A percentile compares a stretch with the other conserved stretches of the same genome.
phyloP scores from a whole-genome alignment of 495 filamentous ascomycete species.

The Penicillium verhagenii region DNA sequence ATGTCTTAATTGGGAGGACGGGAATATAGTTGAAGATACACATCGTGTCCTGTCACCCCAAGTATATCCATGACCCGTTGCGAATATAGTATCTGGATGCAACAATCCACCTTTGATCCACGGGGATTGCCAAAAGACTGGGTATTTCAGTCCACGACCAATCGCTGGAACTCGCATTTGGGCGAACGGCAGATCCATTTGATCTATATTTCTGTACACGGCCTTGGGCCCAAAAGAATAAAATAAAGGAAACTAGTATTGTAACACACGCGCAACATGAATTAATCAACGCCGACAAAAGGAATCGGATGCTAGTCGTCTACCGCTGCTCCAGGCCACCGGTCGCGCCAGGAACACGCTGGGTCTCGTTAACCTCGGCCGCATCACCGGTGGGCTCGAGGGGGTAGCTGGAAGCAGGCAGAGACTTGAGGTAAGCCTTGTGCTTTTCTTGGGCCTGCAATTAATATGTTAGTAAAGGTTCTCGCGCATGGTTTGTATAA shows the following conservation, averaged over 20 bases:
- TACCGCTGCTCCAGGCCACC: conserved; percentile 54
- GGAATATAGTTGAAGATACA: neutral
- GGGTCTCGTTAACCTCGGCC: conserved; percentile 53
- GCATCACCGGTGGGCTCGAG: conserved; percentile 52
- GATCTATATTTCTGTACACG: conserved; percentile 36
- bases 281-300: conserved; percentile 46
- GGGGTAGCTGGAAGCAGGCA: conserved; percentile 76
- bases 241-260: conserved; percentile 17
- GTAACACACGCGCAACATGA: conserved; percentile 22
- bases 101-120: neutral
- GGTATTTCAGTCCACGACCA: neutral
- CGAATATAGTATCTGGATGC: neutral
- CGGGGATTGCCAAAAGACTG: neutral
- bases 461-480: neutral
- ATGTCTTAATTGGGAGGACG: conserved; percentile 17
- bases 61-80: neutral
- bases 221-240: conserved; percentile 30
- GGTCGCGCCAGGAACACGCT: conserved; percentile 52
- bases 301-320: conserved; percentile 32
- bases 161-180: neutral
- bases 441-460: conserved; percentile 82
- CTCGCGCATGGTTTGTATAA: neutral
- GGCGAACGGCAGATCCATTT: conserved; percentile 29
- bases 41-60: neutral
- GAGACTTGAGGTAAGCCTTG: conserved; percentile 73